Evolutionary conservation across 2,329 filamentous ascomycete genomes (phyloP).

Genomic region (Neoascochyta sp.): DNA sequence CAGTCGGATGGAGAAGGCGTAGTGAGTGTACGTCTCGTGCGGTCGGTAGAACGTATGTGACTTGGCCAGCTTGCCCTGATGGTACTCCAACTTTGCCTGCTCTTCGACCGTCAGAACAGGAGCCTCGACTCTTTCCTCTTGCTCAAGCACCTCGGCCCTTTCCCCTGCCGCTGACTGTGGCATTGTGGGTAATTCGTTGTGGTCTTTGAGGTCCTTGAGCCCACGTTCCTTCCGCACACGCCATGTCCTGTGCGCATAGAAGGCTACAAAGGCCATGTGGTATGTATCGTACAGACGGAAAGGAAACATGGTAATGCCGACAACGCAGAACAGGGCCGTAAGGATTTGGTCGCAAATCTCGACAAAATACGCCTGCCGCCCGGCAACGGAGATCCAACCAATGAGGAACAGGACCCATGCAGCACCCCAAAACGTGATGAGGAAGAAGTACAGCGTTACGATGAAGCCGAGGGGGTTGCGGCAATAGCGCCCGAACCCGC

Average conservation of each 20-base stretch:
- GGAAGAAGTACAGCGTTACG: conserved; percentile 77
- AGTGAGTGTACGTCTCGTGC: conserved; percentile 79
- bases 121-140: conserved; percentile 37
- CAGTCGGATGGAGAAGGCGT: conserved; percentile 70
- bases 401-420: conserved; percentile 88
- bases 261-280: conserved; percentile 76
- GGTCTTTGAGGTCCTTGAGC: conserved; percentile 61
- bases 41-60: conserved; percentile 88
- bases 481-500: conserved; percentile 76
- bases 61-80: conserved; percentile 73
- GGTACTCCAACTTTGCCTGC: conserved; percentile 66
- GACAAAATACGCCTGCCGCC: conserved; percentile 59
- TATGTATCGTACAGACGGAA: conserved; percentile 81
- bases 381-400: conserved; percentile 78
- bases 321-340: conserved; percentile 59
- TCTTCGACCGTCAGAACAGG: conserved; percentile 62
- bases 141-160: conserved; percentile 31
- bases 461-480: conserved; percentile 70
- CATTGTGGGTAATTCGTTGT: conserved; percentile 62
- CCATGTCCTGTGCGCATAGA: conserved; percentile 66
- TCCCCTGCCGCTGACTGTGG: conserved; percentile 40
- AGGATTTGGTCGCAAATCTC: conserved; percentile 57
- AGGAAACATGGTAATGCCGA: conserved; percentile 61
- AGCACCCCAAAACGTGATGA: conserved; percentile 82
- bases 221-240: conserved; percentile 58